Evolutionary conservation across 805 yeast species (phyloP), one percentile per base, ranked within the genome.

Genomic region (Cyberlindnera mississippiensis): DNA sequence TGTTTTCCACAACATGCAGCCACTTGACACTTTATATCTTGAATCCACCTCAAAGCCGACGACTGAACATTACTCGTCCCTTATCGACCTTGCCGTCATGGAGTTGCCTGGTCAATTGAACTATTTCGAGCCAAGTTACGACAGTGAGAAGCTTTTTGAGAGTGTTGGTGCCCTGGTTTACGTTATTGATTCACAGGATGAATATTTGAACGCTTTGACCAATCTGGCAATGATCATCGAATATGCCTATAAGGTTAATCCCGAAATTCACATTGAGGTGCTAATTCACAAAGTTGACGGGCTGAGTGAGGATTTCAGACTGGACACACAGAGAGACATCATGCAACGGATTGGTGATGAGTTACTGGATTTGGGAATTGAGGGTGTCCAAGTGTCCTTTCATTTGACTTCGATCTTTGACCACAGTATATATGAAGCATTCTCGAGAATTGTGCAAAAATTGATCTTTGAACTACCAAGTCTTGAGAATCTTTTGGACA

Each of bases 341-440:
- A 89, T 88, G 87, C 96, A 90, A 61, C 72, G 98, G 51, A 88
- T 91, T 1, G 95, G 95, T 10, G 98, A 93, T 63, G 97, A 90
- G 59, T 70, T 93, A 29, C 69, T 85, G 44, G 98, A 90, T 57
- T 75, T 85, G 50, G 97, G 96, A 0, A 68, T 90, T 27, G 96
- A 89, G 56, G 95, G 93, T 17, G 95, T 89, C 14, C 93, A 88
- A 57, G 85, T 91, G 2, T 80, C 91, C 4, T 93, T 88, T 62
- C 93, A 93, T 62, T 70, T 88, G 54, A 93, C 99, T 1, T 85
- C 96, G 2, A 91, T 93, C 33, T 91, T 90, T 62, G 98, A 93
- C 62, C 96, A 90, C 62, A 85, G 96, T 15, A 88, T 93, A 35
- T 89, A 90, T 60, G 99, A 91, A 62, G 97, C 97, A 2, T 87